phyloP scores from a whole-genome alignment of 1,284 basidiomycete genomes.

The Rhodotorula sp. region DNA sequence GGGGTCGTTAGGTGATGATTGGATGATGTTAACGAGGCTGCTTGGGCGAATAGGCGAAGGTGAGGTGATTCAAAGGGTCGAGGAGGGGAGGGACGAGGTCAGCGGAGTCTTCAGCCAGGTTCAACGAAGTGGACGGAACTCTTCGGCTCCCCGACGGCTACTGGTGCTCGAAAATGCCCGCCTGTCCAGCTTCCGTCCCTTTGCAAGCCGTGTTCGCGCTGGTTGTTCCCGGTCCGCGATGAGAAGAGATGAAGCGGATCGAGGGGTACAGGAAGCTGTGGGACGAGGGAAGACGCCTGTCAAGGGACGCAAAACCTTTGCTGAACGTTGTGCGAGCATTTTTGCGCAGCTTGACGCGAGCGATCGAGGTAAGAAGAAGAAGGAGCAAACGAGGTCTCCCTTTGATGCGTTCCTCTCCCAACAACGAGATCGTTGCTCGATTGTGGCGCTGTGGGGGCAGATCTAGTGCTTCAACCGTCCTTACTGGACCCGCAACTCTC shows the following conservation, averaged over 20 bases:
- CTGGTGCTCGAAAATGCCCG: neutral
- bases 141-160: neutral
- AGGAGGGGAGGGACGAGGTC: neutral
- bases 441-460: too few species aligned
- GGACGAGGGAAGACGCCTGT: neutral
- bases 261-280: neutral
- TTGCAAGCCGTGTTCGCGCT: too few species aligned
- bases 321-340: neutral
- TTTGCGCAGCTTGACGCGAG: too few species aligned
- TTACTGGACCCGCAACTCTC: too few species aligned
- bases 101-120: neutral
- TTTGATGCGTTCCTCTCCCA: neutral
- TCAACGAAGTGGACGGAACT: neutral
- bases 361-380: too few species aligned
- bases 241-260: neutral
- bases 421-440: too few species aligned
- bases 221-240: neutral
- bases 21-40: constrained; percentile 44
- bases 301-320: too few species aligned
- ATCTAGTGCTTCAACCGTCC: too few species aligned
- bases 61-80: neutral
- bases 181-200: too few species aligned
- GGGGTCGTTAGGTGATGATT: constrained; percentile 30
- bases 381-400: too few species aligned
- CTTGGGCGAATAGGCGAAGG: neutral